Base-by-base conservation (phyloP, 495 filamentous ascomycete genomes). In the Daldinia bambusicola region DNA sequence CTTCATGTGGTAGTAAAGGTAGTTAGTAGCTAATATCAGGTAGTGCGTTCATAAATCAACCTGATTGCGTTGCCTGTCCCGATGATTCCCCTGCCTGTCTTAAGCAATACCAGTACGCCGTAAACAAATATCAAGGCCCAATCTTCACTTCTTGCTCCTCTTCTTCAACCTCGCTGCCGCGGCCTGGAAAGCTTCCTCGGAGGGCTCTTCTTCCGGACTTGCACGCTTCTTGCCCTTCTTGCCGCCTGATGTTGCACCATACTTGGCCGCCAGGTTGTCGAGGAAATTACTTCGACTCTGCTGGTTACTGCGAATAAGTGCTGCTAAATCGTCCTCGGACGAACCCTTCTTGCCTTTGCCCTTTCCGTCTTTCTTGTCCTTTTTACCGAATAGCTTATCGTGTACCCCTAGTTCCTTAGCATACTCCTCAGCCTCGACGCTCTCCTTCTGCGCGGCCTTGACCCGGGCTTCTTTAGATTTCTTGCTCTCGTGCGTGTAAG, bases 181-280 rank as follows among this genome's bases (percentile, higher is more conserved):
- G 22, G 80, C 83, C 70, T 88, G 84, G 72, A 93, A 93, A 9
- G 86, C 84, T 78, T 91, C 90, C 74, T 93, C 92, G 0, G 88
- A 84, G 9, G 89, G 89, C 74, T 89, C 89, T 2, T 83, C 80
- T 43, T 81, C 83, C 20, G 81, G 78, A 6, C 73, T 76, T 1
- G 68, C 65, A 26, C 81, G 75, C 75, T 87, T 87, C 70, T 85
- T 87, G 40, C 86, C 84, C 38, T 81, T 83, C 72, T 82, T 80
- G 9, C 66, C 45, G 53, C 77, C 77, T 30, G 80, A 52, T 40
- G 81, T 74, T 16, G 81, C 80, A 7, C 83, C 87, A 75, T 95
- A 96, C 80, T 92, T 94, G 30, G 88, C 92, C 66, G 90, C 92
- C 34, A 97, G 70, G 52, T 83, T 75, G 50, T 90, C 90, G 22